Percentiles rank a stretch among this genome's conserved stretches.
phyloP scores from a whole-genome alignment of 768 basidiomycete species.

The Hericium erinaceus region DNA sequence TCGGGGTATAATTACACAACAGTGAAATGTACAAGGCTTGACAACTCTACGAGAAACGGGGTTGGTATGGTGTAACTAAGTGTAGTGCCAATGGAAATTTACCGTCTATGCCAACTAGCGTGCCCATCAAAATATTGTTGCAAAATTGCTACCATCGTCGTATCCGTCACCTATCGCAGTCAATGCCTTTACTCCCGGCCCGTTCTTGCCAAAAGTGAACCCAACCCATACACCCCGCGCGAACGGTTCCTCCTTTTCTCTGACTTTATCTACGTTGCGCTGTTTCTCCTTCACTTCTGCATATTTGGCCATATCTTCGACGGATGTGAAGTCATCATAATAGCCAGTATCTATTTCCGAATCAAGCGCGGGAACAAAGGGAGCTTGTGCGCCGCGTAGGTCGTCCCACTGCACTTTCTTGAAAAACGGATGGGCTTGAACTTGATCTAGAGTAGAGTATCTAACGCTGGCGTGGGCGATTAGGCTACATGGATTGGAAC shows the following conservation, averaged over 20 bases:
- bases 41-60: background rate
- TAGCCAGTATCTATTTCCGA: slow-evolving; percentile 93
- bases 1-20: background rate
- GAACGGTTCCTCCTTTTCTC: slow-evolving; percentile 74
- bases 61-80: too few relatives aligned
- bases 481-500: slow-evolving; percentile 36
- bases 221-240: slow-evolving; percentile 82
- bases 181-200: slow-evolving; percentile 45
- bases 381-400: slow-evolving; percentile 67
- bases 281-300: slow-evolving; percentile 98
- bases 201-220: slow-evolving; percentile 87
- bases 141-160: slow-evolving; percentile 22
- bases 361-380: slow-evolving; percentile 91
- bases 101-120: background rate
- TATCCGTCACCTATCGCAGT: slow-evolving; percentile 14
- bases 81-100: too few relatives aligned
- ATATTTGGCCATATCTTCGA: slow-evolving; percentile 97
- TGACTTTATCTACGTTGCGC: slow-evolving; percentile 82
- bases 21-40: background rate
- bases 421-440: slow-evolving; percentile 82
- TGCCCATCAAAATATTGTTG: slow-evolving; percentile 26
- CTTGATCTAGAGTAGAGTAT: slow-evolving; percentile 61
- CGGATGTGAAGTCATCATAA: slow-evolving; percentile 83
- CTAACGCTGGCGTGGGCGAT: slow-evolving; percentile 84
- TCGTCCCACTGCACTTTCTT: slow-evolving; percentile 63